phyloP scores from a whole-genome alignment of 495 filamentous ascomycete genomes.

The Penicillium alfredii region DNA sequence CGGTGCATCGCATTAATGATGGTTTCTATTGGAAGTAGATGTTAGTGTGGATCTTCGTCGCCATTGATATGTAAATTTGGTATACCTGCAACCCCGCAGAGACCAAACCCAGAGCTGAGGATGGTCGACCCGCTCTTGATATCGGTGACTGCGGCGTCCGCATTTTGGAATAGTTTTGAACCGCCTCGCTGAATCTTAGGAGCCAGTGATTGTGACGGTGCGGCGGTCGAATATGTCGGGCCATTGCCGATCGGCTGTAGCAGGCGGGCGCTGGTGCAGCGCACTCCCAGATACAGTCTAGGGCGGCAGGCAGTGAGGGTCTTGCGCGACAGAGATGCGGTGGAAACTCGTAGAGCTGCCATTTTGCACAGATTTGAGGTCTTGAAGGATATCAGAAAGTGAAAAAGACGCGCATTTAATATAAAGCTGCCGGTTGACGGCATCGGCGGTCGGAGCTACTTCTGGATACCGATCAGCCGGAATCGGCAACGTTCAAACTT shows the following conservation, averaged over 20 bases:
- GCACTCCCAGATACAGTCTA: constrained; percentile 20
- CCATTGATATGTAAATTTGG: too few relatives aligned
- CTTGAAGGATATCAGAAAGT: neutral
- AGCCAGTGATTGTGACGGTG: constrained; percentile 12
- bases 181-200: constrained; percentile 33
- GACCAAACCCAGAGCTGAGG: constrained; percentile 78
- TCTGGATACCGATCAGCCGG: constrained; percentile 32
- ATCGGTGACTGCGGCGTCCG: constrained; percentile 66
- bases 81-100: constrained; percentile 72
- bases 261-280: constrained; percentile 12
- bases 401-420: constrained; percentile 9
- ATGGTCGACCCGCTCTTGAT: constrained; percentile 67
- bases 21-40: constrained; percentile 47
- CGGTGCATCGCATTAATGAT: constrained; percentile 70
- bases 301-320: constrained; percentile 19
- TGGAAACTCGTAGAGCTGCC: constrained; percentile 26
- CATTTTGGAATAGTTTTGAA: constrained; percentile 67
- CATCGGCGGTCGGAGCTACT: constrained; percentile 36
- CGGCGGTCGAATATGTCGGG: constrained; percentile 22
- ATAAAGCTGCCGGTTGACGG: constrained; percentile 7
- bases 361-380: constrained; percentile 13
- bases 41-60: neutral
- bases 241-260: constrained; percentile 3
- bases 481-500: too few relatives aligned
- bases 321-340: constrained; percentile 25